These are phyloP conservation scores for Beta vulgaris DNA, from an alignment of 148 eudicot species.

Conservation along the genomic window DNA sequence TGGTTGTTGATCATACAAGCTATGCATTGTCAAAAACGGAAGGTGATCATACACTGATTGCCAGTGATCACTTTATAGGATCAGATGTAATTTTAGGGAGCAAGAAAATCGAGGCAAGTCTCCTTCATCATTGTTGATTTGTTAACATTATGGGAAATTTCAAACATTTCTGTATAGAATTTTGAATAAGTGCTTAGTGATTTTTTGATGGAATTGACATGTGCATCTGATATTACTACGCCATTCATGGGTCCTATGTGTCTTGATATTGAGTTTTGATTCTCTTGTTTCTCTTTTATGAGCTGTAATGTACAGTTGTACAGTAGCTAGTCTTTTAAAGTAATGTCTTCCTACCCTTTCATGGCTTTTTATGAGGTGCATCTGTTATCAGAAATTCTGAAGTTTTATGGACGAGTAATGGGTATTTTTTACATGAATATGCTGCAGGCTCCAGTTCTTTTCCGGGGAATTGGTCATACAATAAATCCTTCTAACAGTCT, in stretches of 20 bases:
- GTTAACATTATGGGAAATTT: background rate
- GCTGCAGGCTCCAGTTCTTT: conserved; percentile 65
- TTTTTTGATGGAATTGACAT: background rate
- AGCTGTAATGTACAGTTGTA: background rate
- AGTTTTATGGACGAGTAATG: background rate
- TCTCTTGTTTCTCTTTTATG: background rate
- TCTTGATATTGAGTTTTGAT: background rate
- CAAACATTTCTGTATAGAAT: background rate
- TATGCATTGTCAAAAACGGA: conserved; percentile 56
- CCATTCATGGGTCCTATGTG: background rate
- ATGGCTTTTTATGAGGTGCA: background rate
- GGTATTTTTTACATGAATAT: background rate
- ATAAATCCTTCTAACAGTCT: conserved; percentile 54
- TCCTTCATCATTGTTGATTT: background rate
- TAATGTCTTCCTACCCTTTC: background rate
- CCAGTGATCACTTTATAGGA: conserved; percentile 42
- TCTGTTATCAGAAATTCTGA: background rate
- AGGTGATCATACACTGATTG: conserved; percentile 67
- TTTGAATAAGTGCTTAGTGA: background rate
- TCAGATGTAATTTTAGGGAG: conserved; percentile 67
- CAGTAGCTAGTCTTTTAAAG: background rate
- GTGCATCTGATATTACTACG: background rate
- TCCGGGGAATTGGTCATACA: conserved; percentile 58
- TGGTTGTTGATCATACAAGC: conserved; percentile 64
- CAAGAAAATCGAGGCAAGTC: conserved; percentile 55